Base-by-base conservation (phyloP, 805 yeast genomes). In the Starmerella khaoyaiensis region DNA sequence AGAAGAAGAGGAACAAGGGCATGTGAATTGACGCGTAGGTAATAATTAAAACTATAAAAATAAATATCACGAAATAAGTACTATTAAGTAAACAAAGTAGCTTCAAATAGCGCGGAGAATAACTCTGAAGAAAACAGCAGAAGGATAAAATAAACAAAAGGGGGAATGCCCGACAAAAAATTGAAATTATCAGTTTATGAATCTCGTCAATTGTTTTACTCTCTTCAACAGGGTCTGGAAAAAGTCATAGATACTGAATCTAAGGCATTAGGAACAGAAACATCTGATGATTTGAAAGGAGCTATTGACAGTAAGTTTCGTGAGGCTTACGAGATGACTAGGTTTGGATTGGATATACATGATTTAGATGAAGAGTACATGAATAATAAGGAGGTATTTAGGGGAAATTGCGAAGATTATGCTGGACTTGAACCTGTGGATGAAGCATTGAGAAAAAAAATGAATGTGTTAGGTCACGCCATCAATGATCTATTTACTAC, bases 301-400 rank as follows among this genome's bases (percentile, higher is more conserved):
- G 48, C 12, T n/a, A 52, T 52, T 3, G 43, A 45, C 4, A 39
- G 20, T 3, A 51, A 50, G 40, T 53, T 77, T 3, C 55, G 63
- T 29, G 68, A 67, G 7, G 61, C 71, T 17, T 73, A 80, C 52
- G 81, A 76, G 28, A 56, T 67, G 62, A 66, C 74, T 9, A 65
- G 68, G 32, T 59, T 65, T 40, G 71, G 76, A 7, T 45, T 82
- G 44, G 62, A 68, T 1, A 63, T 82, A 12, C 78, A 74, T 49
- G 86, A 80, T 5, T 52, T 50, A 21, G 66, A n/a, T 14, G 28
- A 12, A 11, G 33, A 33, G 12, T 28, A 34, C 32, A 25, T 36
- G 5, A 30, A 27, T 7, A 36, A 44, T 18, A 20, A 41, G 4
- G 45, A 40, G 17, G 41, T 36, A 21, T 50, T 50, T 28, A 36